Conservation (phyloP, 116 monocot genomes). For the Posidonia oceanica region DNA sequence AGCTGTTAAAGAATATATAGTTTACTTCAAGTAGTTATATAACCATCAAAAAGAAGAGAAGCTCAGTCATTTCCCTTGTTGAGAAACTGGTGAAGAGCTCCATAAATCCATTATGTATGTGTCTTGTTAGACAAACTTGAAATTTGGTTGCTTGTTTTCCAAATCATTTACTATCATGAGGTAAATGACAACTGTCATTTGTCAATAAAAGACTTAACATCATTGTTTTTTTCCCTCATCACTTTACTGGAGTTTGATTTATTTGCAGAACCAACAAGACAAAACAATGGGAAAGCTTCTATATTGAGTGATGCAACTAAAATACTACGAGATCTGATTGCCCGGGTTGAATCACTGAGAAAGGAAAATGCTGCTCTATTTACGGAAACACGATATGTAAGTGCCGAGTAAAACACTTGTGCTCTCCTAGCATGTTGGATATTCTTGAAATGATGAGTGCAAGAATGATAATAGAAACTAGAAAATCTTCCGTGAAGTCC, state of each 20-base stretch:
- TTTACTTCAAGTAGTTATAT: too few species aligned
- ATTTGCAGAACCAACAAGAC: slow-evolving; percentile 45
- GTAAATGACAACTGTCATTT: neutral
- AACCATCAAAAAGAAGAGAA: neutral
- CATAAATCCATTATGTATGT: neutral
- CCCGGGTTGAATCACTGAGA: slow-evolving; percentile 49
- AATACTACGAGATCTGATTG: slow-evolving; percentile 42
- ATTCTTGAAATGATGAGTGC: neutral
- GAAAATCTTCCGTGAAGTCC: too few species aligned
- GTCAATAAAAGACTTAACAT: neutral
- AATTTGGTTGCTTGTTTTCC: neutral
- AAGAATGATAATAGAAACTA: too few species aligned
- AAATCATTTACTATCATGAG: neutral
- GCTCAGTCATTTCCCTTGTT: neutral
- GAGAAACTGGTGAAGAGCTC: neutral
- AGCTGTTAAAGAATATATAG: neutral
- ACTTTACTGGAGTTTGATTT: neutral
- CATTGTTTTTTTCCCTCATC: neutral
- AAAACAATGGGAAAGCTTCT: slow-evolving; percentile 76
- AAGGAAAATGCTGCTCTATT: slow-evolving; percentile 52
- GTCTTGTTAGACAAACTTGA: neutral
- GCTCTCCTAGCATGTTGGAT: neutral
- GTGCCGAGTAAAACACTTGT: slow-evolving; percentile 7
- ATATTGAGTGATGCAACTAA: slow-evolving; percentile 55
- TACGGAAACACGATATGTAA: slow-evolving; percentile 71